phyloP scores from a whole-genome alignment of 345 rosid species.

The Clarkia xantiana region DNA sequence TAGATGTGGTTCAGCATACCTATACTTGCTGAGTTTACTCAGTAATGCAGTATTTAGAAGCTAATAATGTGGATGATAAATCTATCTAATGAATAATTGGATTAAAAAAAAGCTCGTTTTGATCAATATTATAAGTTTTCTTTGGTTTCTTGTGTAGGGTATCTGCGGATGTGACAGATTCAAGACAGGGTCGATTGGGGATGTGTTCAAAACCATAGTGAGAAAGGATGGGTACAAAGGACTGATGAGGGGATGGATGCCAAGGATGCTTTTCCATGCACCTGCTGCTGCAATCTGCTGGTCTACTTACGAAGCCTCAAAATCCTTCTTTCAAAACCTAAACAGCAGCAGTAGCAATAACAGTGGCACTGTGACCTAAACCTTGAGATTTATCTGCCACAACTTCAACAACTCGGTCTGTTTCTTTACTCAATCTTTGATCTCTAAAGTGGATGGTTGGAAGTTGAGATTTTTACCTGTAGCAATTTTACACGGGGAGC shows the following conservation, averaged over 20 bases:
- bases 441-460: too few relatives aligned
- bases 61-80: too few relatives aligned
- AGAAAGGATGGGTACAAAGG: slow-evolving; percentile 79
- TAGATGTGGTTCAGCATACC: too few relatives aligned
- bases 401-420: not conserved
- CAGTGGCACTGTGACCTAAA: slow-evolving; percentile 28
- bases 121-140: not conserved
- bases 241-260: slow-evolving; percentile 85
- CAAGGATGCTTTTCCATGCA: slow-evolving; percentile 95
- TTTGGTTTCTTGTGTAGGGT: slow-evolving; percentile 38
- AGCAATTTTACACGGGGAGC: too few relatives aligned
- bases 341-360: slow-evolving; percentile 16
- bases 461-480: too few relatives aligned
- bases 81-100: too few relatives aligned
- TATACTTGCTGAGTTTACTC: too few relatives aligned
- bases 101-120: too few relatives aligned
- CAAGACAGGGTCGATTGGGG: slow-evolving; percentile 49
- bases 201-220: slow-evolving; percentile 50
- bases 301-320: slow-evolving; percentile 78
- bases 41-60: too few relatives aligned
- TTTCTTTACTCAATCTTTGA: too few relatives aligned
- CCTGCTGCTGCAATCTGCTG: slow-evolving; percentile 99
- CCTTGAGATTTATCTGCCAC: not conserved
- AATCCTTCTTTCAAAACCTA: slow-evolving; percentile 53
- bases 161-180: slow-evolving; percentile 95